Conservation (phyloP, 106 monocot genomes). For the Phalaenopsis equestris region DNA sequence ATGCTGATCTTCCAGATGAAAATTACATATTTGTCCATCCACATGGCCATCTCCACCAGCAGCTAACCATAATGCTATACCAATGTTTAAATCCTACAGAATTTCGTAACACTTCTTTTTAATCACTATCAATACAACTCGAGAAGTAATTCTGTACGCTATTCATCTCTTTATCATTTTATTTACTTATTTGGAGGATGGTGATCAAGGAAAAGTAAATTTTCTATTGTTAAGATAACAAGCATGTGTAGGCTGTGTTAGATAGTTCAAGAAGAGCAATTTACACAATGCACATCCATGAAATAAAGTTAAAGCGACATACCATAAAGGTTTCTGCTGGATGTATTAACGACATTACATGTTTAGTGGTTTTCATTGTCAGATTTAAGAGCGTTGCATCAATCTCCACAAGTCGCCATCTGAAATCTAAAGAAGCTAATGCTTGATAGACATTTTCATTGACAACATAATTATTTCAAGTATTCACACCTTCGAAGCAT, state of each 20-base stretch:
- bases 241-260: not conserved
- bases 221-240: not conserved
- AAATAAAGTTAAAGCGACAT: conserved; percentile 1
- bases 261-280: not conserved
- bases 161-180: not conserved
- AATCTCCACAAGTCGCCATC: conserved; percentile 97
- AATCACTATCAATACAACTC: not conserved
- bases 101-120: not conserved
- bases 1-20: conserved; percentile 11
- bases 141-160: not conserved
- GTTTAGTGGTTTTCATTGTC: conserved; percentile 43
- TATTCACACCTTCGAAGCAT: not conserved
- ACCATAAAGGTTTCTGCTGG: conserved; percentile 97
- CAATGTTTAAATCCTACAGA: conserved; percentile 92
- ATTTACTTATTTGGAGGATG: not conserved
- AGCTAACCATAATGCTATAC: conserved; percentile 88
- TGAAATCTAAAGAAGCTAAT: conserved; percentile 24
- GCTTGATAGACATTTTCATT: conserved; percentile 5
- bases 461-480: not conserved
- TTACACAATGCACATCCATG: not conserved
- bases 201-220: not conserved
- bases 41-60: conserved; percentile 92
- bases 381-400: conserved; percentile 64
- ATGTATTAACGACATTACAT: conserved; percentile 77
- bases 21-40: conserved; percentile 28